Conservation (phyloP, 192 early-diverging fungal genomes). For the Gryganskiella cystojenkinii region DNA sequence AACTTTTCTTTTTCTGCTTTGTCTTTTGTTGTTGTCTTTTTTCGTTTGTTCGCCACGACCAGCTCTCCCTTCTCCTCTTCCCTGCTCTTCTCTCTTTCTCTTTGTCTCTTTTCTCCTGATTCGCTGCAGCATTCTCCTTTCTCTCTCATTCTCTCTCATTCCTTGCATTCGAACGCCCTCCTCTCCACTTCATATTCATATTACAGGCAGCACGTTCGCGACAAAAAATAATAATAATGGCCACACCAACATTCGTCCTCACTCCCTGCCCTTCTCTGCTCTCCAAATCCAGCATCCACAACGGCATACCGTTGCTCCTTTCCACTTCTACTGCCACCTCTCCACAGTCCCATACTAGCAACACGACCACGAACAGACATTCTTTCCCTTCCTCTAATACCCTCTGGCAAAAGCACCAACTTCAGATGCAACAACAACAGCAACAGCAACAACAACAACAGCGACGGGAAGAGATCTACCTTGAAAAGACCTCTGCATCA, state of each 20-base stretch:
- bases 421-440: slow-evolving; percentile 19
- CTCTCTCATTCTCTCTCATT: background rate
- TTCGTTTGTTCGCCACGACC: no score
- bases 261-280: no score
- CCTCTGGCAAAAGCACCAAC: slow-evolving; percentile 43
- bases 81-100: background rate
- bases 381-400: slow-evolving; percentile 24
- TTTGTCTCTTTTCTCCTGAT: background rate
- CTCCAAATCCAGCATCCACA: no score
- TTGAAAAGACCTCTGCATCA: no score
- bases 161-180: background rate
- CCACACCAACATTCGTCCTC: background rate
- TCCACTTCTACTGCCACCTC: background rate
- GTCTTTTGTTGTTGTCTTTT: no score
- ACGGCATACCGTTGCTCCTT: background rate
- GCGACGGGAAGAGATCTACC: background rate
- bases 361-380: slow-evolving; percentile 34
- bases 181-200: no score
- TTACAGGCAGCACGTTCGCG: background rate
- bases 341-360: background rate
- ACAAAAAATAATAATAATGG: background rate
- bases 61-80: no score
- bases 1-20: no score
- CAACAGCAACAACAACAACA: slow-evolving; percentile 2
- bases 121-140: background rate